Evolutionary conservation across 1,284 basidiomycete genomes (phyloP).

Genomic region (Ceratobasidium sp.): DNA sequence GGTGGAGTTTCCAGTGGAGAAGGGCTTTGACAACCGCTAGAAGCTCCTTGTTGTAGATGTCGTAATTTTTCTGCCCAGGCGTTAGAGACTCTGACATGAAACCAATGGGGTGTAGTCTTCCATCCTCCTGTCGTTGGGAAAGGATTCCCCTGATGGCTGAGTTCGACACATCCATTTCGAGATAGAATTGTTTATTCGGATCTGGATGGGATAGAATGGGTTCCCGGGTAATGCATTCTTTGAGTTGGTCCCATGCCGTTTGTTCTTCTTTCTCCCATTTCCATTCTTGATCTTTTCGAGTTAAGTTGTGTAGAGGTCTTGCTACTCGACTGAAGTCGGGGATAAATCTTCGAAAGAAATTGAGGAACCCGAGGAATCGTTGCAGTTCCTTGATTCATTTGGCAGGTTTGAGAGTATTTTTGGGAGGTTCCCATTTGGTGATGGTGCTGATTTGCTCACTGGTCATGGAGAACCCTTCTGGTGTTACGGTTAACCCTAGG

Average conservation of each 20-base stretch:
- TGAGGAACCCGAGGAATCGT: background rate
- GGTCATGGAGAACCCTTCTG: slow-evolving; percentile 45
- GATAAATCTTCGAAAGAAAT: background rate
- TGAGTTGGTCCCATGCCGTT: slow-evolving; percentile 46
- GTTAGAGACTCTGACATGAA: slow-evolving; percentile 14
- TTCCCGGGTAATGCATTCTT: slow-evolving; percentile 16
- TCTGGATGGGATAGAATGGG: background rate
- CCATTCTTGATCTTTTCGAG: slow-evolving; percentile 40
- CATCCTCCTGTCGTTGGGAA: slow-evolving; percentile 43
- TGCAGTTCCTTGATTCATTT: background rate
- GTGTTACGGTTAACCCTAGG: slow-evolving; percentile 27
- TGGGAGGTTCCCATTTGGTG: slow-evolving; percentile 46
- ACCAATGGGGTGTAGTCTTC: slow-evolving; percentile 14
- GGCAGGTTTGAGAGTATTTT: too few relatives aligned
- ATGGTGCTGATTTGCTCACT: slow-evolving; percentile 47
- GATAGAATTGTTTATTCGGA: background rate
- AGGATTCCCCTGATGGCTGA: background rate
- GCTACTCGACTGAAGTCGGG: slow-evolving; percentile 36
- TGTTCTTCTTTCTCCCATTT: slow-evolving; percentile 28
- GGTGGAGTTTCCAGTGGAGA: slow-evolving; percentile 46
- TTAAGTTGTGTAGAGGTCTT: slow-evolving; percentile 46
- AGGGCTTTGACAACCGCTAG: slow-evolving; percentile 43
- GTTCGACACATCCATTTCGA: slow-evolving; percentile 9
- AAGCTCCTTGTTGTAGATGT: slow-evolving; percentile 51
- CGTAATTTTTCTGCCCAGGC: slow-evolving; percentile 50